phyloP scores from a whole-genome alignment of 495 filamentous ascomycete genomes.

The Penicillium fimorum region DNA sequence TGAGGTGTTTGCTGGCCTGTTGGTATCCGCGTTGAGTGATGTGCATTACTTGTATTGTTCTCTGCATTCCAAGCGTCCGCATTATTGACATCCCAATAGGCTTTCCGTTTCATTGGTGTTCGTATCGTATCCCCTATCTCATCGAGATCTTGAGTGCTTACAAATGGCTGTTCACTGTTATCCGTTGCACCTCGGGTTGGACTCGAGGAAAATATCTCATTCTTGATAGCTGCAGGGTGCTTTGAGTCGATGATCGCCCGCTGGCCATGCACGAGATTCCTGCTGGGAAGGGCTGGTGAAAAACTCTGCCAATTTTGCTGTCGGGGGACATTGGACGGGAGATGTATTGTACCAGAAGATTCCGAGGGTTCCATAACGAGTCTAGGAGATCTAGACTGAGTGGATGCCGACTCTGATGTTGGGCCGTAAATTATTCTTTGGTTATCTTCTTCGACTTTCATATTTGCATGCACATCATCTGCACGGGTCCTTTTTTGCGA shows the following conservation, averaged over 20 bases:
- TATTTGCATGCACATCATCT: background rate
- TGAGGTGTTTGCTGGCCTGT: slow-evolving; percentile 1
- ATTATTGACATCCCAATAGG: slow-evolving; percentile 10
- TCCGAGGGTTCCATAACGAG: slow-evolving; percentile 4
- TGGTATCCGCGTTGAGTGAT: background rate
- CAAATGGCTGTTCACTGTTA: slow-evolving; percentile 12
- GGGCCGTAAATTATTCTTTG: background rate
- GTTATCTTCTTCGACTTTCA: slow-evolving; percentile 9
- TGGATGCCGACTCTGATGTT: slow-evolving; percentile 11
- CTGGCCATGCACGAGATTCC: background rate
- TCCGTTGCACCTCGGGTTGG: slow-evolving; percentile 33
- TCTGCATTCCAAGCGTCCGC: slow-evolving; percentile 3
- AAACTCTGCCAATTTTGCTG: slow-evolving; percentile 26
- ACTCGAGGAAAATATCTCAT: slow-evolving; percentile 35
- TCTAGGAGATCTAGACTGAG: slow-evolving; percentile 18
- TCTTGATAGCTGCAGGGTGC: slow-evolving; percentile 31
- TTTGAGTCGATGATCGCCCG: background rate
- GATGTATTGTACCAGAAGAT: slow-evolving; percentile 36
- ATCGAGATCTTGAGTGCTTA: slow-evolving; percentile 69
- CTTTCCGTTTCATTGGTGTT: slow-evolving; percentile 62
- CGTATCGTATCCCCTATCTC: slow-evolving; percentile 58
- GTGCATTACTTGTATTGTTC: background rate
- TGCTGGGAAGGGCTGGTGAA: slow-evolving; percentile 6
- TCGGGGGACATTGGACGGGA: slow-evolving; percentile 32
- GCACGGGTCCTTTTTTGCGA: background rate